These are phyloP conservation scores for Hypoxylon subgilvum DNA, from an alignment of 495 filamentous ascomycete species.

Conservation along the genomic window DNA sequence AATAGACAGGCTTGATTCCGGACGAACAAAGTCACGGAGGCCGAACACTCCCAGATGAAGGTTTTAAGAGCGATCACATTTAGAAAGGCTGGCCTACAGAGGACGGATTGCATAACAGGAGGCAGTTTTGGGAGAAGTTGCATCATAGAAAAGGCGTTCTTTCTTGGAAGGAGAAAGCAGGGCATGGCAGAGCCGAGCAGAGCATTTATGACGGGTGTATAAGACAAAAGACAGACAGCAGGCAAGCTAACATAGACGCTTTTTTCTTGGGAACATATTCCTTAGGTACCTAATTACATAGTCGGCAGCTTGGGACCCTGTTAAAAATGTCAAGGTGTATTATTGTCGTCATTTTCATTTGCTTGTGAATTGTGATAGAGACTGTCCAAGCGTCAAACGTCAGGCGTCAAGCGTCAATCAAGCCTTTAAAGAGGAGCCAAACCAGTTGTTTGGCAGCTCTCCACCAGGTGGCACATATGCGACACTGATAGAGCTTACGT, in stretches of 20 bases:
- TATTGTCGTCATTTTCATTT: too few relatives aligned
- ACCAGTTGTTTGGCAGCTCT: too few relatives aligned
- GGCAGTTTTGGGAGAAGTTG: conserved; percentile 7
- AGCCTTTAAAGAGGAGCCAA: too few relatives aligned
- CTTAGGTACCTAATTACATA: conserved; percentile 10
- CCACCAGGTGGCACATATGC: too few relatives aligned
- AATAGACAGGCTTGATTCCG: conserved; percentile 10
- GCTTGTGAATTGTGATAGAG: too few relatives aligned
- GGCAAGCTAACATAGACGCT: conserved; percentile 5
- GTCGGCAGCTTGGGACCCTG: neutral
- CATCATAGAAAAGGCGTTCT: conserved; percentile 28
- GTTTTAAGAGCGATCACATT: conserved; percentile 8
- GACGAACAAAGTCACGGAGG: conserved; percentile 3
- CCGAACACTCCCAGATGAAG: conserved; percentile 12
- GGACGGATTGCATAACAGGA: conserved; percentile 22
- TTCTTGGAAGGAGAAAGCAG: neutral
- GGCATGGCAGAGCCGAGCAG: neutral
- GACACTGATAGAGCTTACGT: too few relatives aligned
- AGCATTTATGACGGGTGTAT: conserved; percentile 23
- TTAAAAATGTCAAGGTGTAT: neutral
- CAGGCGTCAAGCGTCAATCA: too few relatives aligned
- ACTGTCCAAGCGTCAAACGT: too few relatives aligned
- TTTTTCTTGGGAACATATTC: conserved; percentile 14
- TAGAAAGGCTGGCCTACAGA: conserved; percentile 8
- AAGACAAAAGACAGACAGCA: too few relatives aligned